Base-by-base conservation (phyloP, 148 eudicot genomes). In the Suaeda aralocaspica region DNA sequence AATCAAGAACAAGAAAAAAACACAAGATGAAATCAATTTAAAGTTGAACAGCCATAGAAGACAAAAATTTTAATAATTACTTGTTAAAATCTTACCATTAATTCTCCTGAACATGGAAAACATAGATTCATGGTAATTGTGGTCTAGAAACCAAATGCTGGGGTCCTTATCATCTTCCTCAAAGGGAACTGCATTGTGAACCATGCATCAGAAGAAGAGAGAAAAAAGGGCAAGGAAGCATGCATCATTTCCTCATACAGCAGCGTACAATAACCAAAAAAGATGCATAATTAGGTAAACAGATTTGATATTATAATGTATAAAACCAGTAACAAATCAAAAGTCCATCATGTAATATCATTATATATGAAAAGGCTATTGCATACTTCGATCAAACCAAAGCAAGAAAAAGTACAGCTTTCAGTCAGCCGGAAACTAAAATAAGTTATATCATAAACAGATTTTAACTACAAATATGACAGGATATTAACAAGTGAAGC, bases 61-160 rank as follows among this genome's bases (percentile, higher is more conserved):
- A 49, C 9, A 31, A 36, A 26, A 36, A 26, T 49, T 21, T 16
- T 11, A 41, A 29, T 9, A 25, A 15, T 19, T 22, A 24, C 55
- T 33, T 45, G n/a, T 0, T 16, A 68, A 59, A 61, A 44, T 57
- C 31, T 41, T 76, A 91, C 98, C 98, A 78, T 93, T 90, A 26
- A 93, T 93, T 80, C 95, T 87, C 82, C 93, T 78, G 72, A 82
- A 93, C 98, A 93, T 93, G 75, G 95, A 87, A 60, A 85, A 93
- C 95, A 93, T 93, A 42, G 95, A 76, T 74, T 90, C 98, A 73
- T 93, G 98, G 79, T 90, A 93, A 80, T 93, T 93, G 80, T 93
- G 98, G 64, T 93, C 98, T 69, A 93, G 96, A 87, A 93, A 93
- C 95, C 96, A 93, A 76, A 93, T 93, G 77, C 95, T 90, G n/a